Evolutionary conservation across 306 rosid species (phyloP), one percentile per base, ranked within the genome.

Genomic region (Prunus mume): DNA sequence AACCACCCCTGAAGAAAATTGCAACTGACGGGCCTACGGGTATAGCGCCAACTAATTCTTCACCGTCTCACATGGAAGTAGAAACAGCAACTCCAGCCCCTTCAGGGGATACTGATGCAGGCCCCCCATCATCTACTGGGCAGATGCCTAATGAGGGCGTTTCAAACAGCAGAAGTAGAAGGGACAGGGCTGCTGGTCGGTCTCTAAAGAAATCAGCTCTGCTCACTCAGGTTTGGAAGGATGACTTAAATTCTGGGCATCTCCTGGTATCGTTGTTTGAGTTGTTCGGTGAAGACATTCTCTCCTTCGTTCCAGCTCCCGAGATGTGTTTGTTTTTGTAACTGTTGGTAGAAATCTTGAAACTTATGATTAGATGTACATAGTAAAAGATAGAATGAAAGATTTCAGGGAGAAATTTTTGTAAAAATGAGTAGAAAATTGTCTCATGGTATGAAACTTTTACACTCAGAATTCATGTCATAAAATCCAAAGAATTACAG

Each of bases 161-260:
- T 54, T n/a, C 51, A 4, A 50, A 69, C 38, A 55, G 54, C 55
- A 84, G 20, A 18, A 71, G 71, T 56, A 38, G 38, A 87, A 75
- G 51, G 47, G 79, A 49, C 55, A 28, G 12, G 51, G 80, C 25
- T 51, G 80, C 69, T 69, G 80, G 67, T 67, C 83, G 47, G 58
- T 49, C 86, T 58, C 68, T 68, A 11, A 80, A 83, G 50, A 78
- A 73, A 68, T 81, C 86, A n/a, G 84, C 97, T 75, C 63, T 82
- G 65, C 95, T 91, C 24, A n/a, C 76, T 34, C 97, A 88, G 78
- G 80, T 91, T 69, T 91, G 95, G 93, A 91, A 84, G 79, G 88
- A 88, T 18, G 95, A 90, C 73, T 90, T 91, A 69, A 78, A 88
- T 77, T 91, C 95, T 73, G 93, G 91, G 69, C 84, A 88, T 7